A percentile compares a stretch with the other conserved stretches of the same genome.
Evolutionary conservation across 2,329 filamentous ascomycete genomes (phyloP).

Genomic region (Cytospora schulzeri): DNA sequence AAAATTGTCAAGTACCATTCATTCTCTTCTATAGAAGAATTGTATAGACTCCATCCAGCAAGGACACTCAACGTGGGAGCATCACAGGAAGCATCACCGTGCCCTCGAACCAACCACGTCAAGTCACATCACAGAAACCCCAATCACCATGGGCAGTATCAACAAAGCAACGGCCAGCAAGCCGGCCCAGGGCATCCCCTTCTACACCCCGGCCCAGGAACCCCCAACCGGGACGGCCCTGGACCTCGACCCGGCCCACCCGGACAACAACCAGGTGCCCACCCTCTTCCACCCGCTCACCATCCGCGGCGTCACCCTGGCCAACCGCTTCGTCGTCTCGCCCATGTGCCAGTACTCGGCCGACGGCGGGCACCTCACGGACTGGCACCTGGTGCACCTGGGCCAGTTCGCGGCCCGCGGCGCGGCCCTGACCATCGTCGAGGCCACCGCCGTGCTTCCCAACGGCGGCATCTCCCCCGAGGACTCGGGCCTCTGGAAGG

Average conservation of each 20-base stretch:
- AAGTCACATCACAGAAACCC: neutral
- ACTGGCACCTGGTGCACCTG: constrained; percentile 72
- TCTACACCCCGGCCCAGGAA: constrained; percentile 56
- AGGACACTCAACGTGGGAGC: too few species aligned
- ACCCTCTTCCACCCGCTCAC: constrained; percentile 59
- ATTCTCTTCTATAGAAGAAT: neutral
- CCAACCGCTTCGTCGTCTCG: constrained; percentile 60
- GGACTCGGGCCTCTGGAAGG: constrained; percentile 80
- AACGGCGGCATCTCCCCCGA: constrained; percentile 83
- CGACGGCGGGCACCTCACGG: constrained; percentile 67
- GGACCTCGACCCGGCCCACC: constrained; percentile 29
- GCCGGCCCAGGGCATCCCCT: constrained; percentile 49
- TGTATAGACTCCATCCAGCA: too few species aligned
- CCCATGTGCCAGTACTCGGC: constrained; percentile 66
- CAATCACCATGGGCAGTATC: constrained; percentile 9
- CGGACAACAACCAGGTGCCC: constrained; percentile 44
- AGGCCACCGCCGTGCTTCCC: constrained; percentile 74
- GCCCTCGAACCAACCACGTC: too few species aligned
- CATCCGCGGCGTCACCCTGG: constrained; percentile 54
- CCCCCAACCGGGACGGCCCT: constrained; percentile 54
- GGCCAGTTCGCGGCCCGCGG: constrained; percentile 78
- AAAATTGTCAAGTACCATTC: too few species aligned
- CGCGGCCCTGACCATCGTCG: constrained; percentile 72
- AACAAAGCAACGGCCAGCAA: constrained; percentile 38
- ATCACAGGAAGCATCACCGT: too few species aligned